These are phyloP conservation scores for Nothophaeocryptopus gaeumannii DNA, from an alignment of 2,329 filamentous ascomycete genomes.

Conservation along the genomic window DNA sequence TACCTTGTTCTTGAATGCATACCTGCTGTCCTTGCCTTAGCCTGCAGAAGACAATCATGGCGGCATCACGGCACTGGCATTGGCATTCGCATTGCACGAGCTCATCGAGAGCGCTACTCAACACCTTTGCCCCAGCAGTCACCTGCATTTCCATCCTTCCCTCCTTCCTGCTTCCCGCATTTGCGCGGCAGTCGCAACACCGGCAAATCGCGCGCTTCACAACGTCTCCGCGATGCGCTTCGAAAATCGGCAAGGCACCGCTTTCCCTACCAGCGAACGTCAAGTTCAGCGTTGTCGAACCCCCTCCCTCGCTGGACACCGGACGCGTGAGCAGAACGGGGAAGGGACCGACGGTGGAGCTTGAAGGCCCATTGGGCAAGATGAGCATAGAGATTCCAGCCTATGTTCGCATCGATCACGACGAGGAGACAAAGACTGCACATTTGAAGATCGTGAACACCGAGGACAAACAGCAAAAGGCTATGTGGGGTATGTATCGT, in stretches of 20 bases:
- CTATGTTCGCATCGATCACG: constrained; percentile 70
- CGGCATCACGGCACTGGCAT: constrained; percentile 20
- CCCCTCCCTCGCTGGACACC: constrained; percentile 55
- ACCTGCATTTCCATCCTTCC: constrained; percentile 47
- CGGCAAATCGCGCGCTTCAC: constrained; percentile 60
- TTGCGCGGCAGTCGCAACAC: constrained; percentile 46
- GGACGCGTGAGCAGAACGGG: constrained; percentile 57
- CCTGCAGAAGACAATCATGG: constrained; percentile 17
- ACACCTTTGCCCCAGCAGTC: constrained; percentile 1
- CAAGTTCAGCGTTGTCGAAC: constrained; percentile 63
- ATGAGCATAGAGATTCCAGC: constrained; percentile 75
- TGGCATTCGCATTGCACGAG: constrained; percentile 20
- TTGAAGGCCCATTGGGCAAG: constrained; percentile 78
- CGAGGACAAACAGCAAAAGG: constrained; percentile 70
- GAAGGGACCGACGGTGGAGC: constrained; percentile 65
- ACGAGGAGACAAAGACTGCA: constrained; percentile 61
- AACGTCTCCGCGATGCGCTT: constrained; percentile 62
- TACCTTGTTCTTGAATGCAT: too few species aligned
- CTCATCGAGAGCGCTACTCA: constrained; percentile 25
- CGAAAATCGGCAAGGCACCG: constrained; percentile 81
- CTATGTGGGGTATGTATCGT: constrained; percentile 82
- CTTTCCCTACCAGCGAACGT: constrained; percentile 82
- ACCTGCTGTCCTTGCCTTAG: too few species aligned
- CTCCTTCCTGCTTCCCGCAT: constrained; percentile 69
- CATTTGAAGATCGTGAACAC: constrained; percentile 68